Percentiles rank a stretch among this genome's conserved stretches.
phyloP scores from a whole-genome alignment of 2,329 filamentous ascomycete genomes.

The Aspergillus nomiae region DNA sequence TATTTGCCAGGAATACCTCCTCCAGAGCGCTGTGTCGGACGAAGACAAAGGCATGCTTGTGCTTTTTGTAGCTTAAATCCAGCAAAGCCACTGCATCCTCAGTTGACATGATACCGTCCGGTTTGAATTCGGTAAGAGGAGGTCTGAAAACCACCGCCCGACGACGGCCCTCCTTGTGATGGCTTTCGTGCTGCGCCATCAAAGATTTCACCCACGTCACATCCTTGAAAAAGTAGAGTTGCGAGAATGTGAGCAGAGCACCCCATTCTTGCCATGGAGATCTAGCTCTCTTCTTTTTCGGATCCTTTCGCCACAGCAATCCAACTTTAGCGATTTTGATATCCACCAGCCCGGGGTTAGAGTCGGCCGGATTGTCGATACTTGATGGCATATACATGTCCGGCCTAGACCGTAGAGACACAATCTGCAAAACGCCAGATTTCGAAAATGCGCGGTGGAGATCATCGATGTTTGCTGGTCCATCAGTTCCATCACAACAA shows the following conservation, averaged over 20 bases:
- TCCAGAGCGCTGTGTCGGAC: constrained; percentile 84
- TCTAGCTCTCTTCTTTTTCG: constrained; percentile 88
- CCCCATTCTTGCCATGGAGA: constrained; percentile 99
- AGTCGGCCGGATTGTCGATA: constrained; percentile 79
- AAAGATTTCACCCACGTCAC: constrained; percentile 88
- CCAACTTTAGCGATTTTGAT: constrained; percentile 98
- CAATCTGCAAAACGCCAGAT: constrained; percentile 89
- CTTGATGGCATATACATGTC: constrained; percentile 95
- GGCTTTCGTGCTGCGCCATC: constrained; percentile 82
- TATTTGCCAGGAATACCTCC: constrained; percentile 87
- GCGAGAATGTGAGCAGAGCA: constrained; percentile 91
- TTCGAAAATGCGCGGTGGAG: constrained; percentile 88
- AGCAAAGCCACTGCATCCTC: constrained; percentile 87
- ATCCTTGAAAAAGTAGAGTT: constrained; percentile 95
- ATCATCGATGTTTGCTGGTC: constrained; percentile 75
- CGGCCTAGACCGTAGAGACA: constrained; percentile 88
- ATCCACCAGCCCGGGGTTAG: constrained; percentile 90
- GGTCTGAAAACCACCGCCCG: constrained; percentile 87
- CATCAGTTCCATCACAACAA: constrained; percentile 76
- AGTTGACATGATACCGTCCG: constrained; percentile 89
- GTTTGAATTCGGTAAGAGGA: constrained; percentile 87
- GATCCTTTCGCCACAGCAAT: constrained; percentile 88
- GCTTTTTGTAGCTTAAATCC: constrained; percentile 83
- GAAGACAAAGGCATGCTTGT: constrained; percentile 93
- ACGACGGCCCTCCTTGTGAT: constrained; percentile 75